phyloP scores from a whole-genome alignment of 129 eudicot genomes.

The Centrapalus pauciflorus region DNA sequence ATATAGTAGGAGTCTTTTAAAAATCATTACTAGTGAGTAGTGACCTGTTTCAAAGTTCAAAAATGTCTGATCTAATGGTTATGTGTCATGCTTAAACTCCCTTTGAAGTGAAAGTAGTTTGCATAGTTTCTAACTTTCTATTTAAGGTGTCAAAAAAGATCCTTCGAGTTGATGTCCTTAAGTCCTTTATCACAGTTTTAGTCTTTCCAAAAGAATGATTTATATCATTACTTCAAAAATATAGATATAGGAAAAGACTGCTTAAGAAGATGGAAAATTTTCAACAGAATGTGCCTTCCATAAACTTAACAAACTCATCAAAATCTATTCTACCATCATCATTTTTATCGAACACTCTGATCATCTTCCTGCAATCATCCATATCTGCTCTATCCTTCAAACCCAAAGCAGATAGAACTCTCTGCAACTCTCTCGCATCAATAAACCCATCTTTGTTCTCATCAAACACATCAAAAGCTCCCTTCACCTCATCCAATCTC shows the following conservation, averaged over 20 bases:
- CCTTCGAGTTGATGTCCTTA: too few species aligned
- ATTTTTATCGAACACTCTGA: constrained; percentile 49
- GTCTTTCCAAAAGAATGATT: constrained; percentile 2
- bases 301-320: constrained; percentile 61
- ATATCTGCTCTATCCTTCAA: constrained; percentile 35
- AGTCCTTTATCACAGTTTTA: not conserved
- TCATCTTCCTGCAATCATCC: constrained; percentile 70
- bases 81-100: too few species aligned
- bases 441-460: constrained; percentile 74
- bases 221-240: not conserved
- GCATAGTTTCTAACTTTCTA: not conserved
- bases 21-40: not conserved
- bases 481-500: constrained; percentile 53
- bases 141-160: not conserved
- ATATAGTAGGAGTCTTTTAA: not conserved
- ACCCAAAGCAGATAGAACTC: constrained; percentile 55
- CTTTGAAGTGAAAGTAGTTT: too few species aligned
- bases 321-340: constrained; percentile 55
- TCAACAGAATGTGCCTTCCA: constrained; percentile 49
- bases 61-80: too few species aligned
- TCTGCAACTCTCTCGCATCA: constrained; percentile 67
- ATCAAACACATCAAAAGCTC: constrained; percentile 85
- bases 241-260: not conserved
- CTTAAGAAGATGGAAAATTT: constrained; percentile 1
- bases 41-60: too few species aligned